A percentile compares a stretch with the other conserved stretches of the same genome.
Conservation (phyloP, 2,329 filamentous ascomycete species). For the Didymella pinodella region DNA sequence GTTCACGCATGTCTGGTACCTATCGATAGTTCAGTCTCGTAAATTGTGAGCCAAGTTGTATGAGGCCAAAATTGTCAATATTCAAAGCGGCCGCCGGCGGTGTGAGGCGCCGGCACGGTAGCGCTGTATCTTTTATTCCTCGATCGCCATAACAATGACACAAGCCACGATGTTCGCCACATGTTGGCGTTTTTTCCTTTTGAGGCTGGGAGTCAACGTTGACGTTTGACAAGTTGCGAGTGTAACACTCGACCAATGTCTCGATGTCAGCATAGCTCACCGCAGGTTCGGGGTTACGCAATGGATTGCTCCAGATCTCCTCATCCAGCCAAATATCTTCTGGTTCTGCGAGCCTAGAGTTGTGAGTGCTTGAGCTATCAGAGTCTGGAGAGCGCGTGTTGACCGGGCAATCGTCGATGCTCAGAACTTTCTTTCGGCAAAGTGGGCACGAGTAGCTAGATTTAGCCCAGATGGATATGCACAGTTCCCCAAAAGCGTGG, state of each 20-base stretch:
- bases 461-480: constrained; percentile 23
- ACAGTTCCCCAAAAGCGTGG: constrained; percentile 28
- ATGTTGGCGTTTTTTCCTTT: neutral
- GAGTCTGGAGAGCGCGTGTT: neutral
- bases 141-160: neutral
- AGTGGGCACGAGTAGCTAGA: constrained; percentile 26
- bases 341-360: neutral
- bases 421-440: constrained; percentile 19
- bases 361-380: neutral
- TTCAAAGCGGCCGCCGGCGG: neutral
- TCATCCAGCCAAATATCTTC: constrained; percentile 15
- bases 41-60: constrained; percentile 7
- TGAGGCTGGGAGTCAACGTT: constrained; percentile 3
- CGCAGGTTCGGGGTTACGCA: neutral
- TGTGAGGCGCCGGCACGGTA: constrained; percentile 4
- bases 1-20: neutral
- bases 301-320: neutral
- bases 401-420: neutral
- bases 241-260: neutral
- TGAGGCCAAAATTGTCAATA: constrained; percentile 2
- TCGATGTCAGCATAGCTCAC: constrained; percentile 5
- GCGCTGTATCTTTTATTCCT: neutral
- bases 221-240: neutral
- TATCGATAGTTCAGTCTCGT: constrained; percentile 1
- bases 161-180: constrained; percentile 4